Percentiles rank a stretch among this genome's conserved stretches.
Evolutionary conservation across 257 asterid species (phyloP).

Genomic region (Orobanche coerulescens): DNA sequence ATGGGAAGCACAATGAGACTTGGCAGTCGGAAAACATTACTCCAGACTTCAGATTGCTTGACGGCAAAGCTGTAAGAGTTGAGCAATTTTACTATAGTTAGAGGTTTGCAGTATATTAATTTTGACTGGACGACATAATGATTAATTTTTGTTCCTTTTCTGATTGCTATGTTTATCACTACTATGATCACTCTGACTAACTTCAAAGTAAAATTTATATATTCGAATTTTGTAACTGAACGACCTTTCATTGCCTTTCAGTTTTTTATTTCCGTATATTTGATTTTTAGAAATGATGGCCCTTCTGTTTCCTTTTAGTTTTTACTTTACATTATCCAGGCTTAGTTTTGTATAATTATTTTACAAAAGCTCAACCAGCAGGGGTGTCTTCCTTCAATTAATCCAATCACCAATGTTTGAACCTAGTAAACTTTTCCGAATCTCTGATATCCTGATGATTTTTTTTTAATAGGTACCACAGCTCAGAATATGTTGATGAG

Average conservation of each 20-base stretch:
- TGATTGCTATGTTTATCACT: not conserved
- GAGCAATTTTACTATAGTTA: conserved; percentile 1
- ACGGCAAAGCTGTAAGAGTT: conserved; percentile 77
- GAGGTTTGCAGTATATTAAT: not conserved
- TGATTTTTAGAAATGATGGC: no score
- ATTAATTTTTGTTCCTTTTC: not conserved
- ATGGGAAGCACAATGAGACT: conserved; percentile 99
- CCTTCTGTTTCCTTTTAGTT: not conserved
- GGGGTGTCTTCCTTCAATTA: not conserved
- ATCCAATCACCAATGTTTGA: conserved; percentile 3
- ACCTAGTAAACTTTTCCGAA: not conserved
- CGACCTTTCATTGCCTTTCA: no score
- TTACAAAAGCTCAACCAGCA: not conserved
- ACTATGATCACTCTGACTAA: not conserved
- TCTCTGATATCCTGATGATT: conserved; percentile 15
- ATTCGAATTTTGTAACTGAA: no score
- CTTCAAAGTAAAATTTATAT: no score
- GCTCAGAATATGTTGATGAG: conserved; percentile 65
- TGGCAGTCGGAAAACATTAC: conserved; percentile 79
- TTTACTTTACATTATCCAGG: not conserved
- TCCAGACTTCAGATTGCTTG: conserved; percentile 73
- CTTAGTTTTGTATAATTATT: not conserved
- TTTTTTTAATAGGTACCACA: conserved; percentile 49
- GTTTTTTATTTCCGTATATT: no score
- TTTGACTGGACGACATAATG: not conserved